phyloP scores from a whole-genome alignment of 1,284 basidiomycete species.

The Ustilago sp. region DNA sequence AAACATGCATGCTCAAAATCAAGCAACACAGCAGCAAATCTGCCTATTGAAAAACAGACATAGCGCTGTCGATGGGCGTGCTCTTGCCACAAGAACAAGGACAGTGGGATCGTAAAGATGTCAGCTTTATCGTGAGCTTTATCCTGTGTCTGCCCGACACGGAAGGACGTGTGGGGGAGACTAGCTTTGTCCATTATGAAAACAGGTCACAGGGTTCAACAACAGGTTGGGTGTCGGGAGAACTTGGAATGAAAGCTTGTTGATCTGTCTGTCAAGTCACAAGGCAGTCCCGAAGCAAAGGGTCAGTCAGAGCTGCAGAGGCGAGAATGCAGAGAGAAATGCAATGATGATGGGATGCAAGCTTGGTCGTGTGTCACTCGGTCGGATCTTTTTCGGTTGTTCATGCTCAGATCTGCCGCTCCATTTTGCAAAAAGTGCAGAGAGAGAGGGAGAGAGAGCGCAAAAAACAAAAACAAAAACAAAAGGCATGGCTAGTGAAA shows the following conservation, averaged over 20 bases:
- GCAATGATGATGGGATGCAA: not conserved
- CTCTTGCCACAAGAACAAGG: too few species aligned
- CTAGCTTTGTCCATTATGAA: not conserved
- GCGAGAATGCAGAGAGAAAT: not conserved
- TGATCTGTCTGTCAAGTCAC: not conserved
- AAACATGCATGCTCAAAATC: constrained; percentile 13
- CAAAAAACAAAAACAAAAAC: not conserved
- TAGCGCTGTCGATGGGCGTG: not conserved
- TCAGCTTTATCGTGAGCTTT: too few species aligned
- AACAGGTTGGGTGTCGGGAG: not conserved
- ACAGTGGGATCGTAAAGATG: too few species aligned
- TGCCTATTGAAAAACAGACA: not conserved
- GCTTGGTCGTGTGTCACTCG: constrained; percentile 24
- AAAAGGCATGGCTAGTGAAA: too few species aligned
- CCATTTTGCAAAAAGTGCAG: not conserved
- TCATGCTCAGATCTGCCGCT: constrained; percentile 2
- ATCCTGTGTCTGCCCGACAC: too few species aligned
- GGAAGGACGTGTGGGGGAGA: too few species aligned
- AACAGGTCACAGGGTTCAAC: constrained; percentile 6
- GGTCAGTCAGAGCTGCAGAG: not conserved
- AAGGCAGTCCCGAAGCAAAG: constrained; percentile 1
- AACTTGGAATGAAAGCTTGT: constrained; percentile 3
- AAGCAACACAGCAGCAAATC: not conserved
- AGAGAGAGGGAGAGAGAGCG: not conserved
- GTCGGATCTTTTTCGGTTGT: constrained; percentile 28